Conservation (phyloP, 345 rosid genomes). For the Rhizophora apiculata region DNA sequence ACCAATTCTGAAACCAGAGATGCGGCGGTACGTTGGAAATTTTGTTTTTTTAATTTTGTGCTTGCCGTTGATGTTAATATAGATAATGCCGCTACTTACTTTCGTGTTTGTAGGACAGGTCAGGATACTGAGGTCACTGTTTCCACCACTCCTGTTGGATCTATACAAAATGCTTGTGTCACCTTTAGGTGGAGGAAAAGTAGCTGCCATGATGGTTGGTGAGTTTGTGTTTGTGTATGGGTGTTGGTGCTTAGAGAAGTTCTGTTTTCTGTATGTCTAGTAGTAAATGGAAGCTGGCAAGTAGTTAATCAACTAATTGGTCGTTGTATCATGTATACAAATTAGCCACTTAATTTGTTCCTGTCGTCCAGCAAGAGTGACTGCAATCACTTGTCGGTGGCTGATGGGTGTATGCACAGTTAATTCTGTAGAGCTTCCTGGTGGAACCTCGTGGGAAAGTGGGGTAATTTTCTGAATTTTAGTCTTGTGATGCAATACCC, state of each 20-base stretch:
- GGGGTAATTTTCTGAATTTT: conserved; percentile 48
- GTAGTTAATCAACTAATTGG: neutral
- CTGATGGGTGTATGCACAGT: conserved; percentile 77
- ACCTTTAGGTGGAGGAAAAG: conserved; percentile 67
- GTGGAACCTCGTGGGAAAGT: conserved; percentile 64
- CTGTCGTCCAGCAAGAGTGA: conserved; percentile 65
- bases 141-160: conserved; percentile 70
- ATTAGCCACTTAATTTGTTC: neutral
- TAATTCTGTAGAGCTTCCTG: conserved; percentile 70
- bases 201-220: conserved; percentile 91
- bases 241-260: too few species aligned
- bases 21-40: conserved; percentile 47
- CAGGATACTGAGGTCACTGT: conserved; percentile 60
- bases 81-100: neutral
- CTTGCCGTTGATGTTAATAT: neutral
- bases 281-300: too few species aligned
- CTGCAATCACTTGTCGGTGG: conserved; percentile 89
- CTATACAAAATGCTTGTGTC: conserved; percentile 63
- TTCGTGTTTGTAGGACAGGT: conserved; percentile 40
- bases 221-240: conserved; percentile 27
- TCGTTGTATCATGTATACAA: too few species aligned
- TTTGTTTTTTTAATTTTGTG: neutral
- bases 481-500: neutral
- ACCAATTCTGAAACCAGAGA: conserved; percentile 55
- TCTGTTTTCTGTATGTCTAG: too few species aligned